phyloP scores from a whole-genome alignment of 495 filamentous ascomycete species.

The Penicillium soppii region DNA sequence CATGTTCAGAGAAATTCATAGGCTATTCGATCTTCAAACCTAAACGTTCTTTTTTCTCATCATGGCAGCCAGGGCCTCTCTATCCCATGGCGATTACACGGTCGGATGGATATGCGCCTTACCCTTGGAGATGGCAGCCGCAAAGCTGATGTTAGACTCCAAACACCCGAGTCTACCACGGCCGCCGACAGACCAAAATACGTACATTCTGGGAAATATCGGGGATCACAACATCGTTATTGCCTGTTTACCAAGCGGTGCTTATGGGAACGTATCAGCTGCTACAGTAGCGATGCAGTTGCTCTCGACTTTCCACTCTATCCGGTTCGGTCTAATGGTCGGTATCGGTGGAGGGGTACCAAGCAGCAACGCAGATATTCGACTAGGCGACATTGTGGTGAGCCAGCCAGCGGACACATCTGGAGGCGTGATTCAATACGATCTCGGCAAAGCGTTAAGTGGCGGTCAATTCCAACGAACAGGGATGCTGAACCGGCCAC shows the following conservation, averaged over 20 bases:
- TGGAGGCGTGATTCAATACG: slow-evolving; percentile 42
- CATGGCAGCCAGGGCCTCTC: background rate
- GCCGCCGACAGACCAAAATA: background rate
- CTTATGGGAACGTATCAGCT: background rate
- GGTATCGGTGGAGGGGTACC: slow-evolving; percentile 36
- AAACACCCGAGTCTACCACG: background rate
- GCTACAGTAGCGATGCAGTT: slow-evolving; percentile 1
- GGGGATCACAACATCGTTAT: background rate
- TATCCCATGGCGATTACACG: slow-evolving; percentile 33
- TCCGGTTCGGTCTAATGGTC: slow-evolving; percentile 43
- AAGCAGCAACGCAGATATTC: slow-evolving; percentile 25
- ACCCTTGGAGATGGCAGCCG: slow-evolving; percentile 37
- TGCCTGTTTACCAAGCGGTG: background rate
- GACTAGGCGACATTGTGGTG: slow-evolving; percentile 47
- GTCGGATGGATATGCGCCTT: slow-evolving; percentile 52
- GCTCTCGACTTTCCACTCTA: slow-evolving; percentile 2
- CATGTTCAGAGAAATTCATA: too few relatives aligned
- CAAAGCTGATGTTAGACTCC: slow-evolving; percentile 26
- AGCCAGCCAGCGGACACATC: slow-evolving; percentile 22
- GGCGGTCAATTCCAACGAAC: background rate
- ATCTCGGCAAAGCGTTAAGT: slow-evolving; percentile 31
- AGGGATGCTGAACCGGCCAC: background rate
- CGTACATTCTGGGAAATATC: background rate
- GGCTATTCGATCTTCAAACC: too few relatives aligned
- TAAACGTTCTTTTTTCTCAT: too few relatives aligned